Conservation (phyloP, 345 rosid genomes). For the Populus nigra region DNA sequence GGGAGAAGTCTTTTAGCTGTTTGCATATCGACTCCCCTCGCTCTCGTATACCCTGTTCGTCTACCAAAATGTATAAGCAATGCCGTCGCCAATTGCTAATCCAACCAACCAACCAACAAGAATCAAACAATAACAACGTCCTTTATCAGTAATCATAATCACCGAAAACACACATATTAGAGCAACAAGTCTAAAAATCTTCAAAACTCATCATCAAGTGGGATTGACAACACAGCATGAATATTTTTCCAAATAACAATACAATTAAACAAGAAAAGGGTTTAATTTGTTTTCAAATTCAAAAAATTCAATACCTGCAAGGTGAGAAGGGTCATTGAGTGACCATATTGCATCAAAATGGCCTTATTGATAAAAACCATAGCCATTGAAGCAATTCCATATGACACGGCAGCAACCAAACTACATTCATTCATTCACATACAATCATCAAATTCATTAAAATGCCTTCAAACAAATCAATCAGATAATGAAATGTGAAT, state of each 20-base stretch:
- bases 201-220: background rate
- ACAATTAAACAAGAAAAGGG: background rate
- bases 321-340: slow-evolving; percentile 86
- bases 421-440: slow-evolving; percentile 48
- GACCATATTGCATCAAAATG: slow-evolving; percentile 73
- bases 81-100: slow-evolving; percentile 82
- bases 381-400: slow-evolving; percentile 94
- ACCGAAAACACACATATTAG: background rate
- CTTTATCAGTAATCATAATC: slow-evolving; percentile 1
- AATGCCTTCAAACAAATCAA: background rate
- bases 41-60: slow-evolving; percentile 60
- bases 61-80: slow-evolving; percentile 78
- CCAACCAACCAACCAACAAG: slow-evolving; percentile 8
- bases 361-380: slow-evolving; percentile 98
- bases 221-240: background rate
- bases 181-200: background rate
- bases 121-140: background rate
- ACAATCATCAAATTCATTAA: background rate
- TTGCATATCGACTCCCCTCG: slow-evolving; percentile 52
- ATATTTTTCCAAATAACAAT: background rate
- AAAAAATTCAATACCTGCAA: slow-evolving; percentile 55
- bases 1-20: slow-evolving; percentile 80
- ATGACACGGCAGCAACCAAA: slow-evolving; percentile 71
- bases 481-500: background rate
- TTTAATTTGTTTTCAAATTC: background rate